phyloP scores from a whole-genome alignment of 495 filamentous ascomycete species.

The Penicillium canescens region DNA sequence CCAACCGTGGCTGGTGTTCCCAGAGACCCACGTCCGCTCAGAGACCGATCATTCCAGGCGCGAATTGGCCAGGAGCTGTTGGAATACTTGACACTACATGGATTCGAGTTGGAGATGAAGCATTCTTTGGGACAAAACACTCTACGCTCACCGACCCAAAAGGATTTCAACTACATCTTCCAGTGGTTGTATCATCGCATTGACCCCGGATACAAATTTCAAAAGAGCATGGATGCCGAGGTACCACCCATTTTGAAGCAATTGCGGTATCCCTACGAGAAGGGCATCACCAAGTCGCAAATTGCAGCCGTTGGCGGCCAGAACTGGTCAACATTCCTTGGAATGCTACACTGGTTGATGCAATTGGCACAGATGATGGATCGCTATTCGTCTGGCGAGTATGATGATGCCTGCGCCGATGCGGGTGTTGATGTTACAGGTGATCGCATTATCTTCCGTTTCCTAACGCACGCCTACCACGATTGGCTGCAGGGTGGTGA shows the following conservation, averaged over 20 bases:
- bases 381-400: constrained; percentile 67
- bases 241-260: constrained; percentile 89
- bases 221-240: constrained; percentile 90
- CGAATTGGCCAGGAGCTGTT: constrained; percentile 85
- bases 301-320: constrained; percentile 91
- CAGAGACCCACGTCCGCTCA: constrained; percentile 84
- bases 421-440: constrained; percentile 82
- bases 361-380: constrained; percentile 92
- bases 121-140: constrained; percentile 84
- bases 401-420: constrained; percentile 86
- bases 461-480: constrained; percentile 82
- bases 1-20: constrained; percentile 77
- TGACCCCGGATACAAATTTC: constrained; percentile 88
- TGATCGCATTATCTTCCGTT: constrained; percentile 91
- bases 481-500: constrained; percentile 84
- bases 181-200: constrained; percentile 96
- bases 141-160: constrained; percentile 90
- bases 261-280: constrained; percentile 90
- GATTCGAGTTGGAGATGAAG: constrained; percentile 98
- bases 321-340: constrained; percentile 93
- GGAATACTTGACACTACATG: constrained; percentile 86
- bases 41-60: constrained; percentile 74
- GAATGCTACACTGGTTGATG: constrained; percentile 98
- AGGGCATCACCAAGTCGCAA: constrained; percentile 90
- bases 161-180: constrained; percentile 96